Evolutionary conservation across 768 basidiomycete species (phyloP), one percentile per base, ranked within the genome.

Genomic region (Botryobasidium botryosum): DNA sequence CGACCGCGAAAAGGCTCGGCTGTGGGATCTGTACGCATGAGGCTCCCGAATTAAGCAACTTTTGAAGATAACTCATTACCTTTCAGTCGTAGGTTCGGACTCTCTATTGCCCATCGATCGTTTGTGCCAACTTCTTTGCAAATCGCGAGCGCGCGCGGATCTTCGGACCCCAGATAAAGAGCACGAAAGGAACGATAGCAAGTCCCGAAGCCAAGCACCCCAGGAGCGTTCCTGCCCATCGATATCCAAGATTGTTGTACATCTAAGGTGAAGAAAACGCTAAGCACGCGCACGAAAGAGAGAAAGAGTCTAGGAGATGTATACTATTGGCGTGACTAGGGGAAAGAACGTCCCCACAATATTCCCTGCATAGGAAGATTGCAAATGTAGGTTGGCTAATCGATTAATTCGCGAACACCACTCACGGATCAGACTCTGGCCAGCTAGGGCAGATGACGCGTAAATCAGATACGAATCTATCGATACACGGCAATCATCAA

Each of bases 381-480:
- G 17, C 10, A 33, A 10, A 10, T 17, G 17, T 33, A 33, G 10
- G 10, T 10, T 33, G 32, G 32, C 17, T n/a, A 49, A 10, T 50
- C 44, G 23, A 45, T 40, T 28, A 39, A 33, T 33, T 33, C 62
- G n/a, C n/a, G n/a, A n/a, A n/a, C n/a, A n/a, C n/a, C n/a, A n/a
- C n/a, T n/a, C n/a, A n/a, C n/a, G 51, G 20, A 53, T 31, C 42
- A 61, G 56, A 6, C 53, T 55, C 56, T 79, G 77, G 2, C 71
- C 79, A 1, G 79, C 78, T 15, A 79, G 60, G 8, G 77, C 78
- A 0, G 75, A 77, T 0, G 75, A 77, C 5, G 79, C 77, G 55
- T 72, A 79, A 4, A 55, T 53, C 10, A 53, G 27, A 25, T 48
- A 47, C n/a, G 33, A 33, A 13, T 29, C 27, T 24, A 18, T 17